These are phyloP conservation scores for Pharus latifolius DNA, from an alignment of 176 grass and related monocot species.

Conservation along the genomic window DNA sequence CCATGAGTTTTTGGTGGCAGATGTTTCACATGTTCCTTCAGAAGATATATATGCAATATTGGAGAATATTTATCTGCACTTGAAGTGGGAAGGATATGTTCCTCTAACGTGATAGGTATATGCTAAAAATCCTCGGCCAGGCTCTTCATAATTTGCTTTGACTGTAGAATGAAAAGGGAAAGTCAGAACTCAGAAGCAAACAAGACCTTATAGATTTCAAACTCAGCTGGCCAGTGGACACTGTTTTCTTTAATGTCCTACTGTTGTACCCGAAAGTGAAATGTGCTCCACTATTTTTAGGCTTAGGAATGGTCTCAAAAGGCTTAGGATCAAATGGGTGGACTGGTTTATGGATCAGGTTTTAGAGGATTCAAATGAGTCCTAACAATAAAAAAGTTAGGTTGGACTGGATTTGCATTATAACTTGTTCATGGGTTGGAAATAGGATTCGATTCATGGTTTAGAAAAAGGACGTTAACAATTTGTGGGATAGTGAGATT, in stretches of 20 bases:
- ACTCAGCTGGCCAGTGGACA: neutral
- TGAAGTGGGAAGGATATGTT: slow-evolving; percentile 34
- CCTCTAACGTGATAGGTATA: neutral
- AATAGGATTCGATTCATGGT: too few relatives aligned
- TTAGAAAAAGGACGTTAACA: neutral
- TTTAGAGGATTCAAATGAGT: too few relatives aligned
- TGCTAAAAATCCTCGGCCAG: neutral
- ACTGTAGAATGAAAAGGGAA: slow-evolving; percentile 6
- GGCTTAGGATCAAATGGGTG: too few relatives aligned
- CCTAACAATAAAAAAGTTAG: too few relatives aligned
- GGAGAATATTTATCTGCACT: slow-evolving; percentile 47
- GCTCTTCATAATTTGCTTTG: neutral
- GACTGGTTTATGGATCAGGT: too few relatives aligned
- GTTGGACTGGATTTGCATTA: too few relatives aligned
- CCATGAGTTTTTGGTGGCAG: slow-evolving; percentile 39
- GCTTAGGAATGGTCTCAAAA: too few relatives aligned
- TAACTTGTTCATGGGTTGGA: too few relatives aligned
- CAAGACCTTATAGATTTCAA: neutral
- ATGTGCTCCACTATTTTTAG: neutral
- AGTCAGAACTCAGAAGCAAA: neutral
- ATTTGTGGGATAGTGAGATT: too few relatives aligned
- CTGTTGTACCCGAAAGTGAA: slow-evolving; percentile 2
- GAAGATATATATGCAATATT: slow-evolving; percentile 47
- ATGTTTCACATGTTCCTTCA: slow-evolving; percentile 34
- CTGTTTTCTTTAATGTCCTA: neutral